These are phyloP conservation scores for Irpex sp. DNA, from an alignment of 1,284 basidiomycete genomes.

Conservation along the genomic window DNA sequence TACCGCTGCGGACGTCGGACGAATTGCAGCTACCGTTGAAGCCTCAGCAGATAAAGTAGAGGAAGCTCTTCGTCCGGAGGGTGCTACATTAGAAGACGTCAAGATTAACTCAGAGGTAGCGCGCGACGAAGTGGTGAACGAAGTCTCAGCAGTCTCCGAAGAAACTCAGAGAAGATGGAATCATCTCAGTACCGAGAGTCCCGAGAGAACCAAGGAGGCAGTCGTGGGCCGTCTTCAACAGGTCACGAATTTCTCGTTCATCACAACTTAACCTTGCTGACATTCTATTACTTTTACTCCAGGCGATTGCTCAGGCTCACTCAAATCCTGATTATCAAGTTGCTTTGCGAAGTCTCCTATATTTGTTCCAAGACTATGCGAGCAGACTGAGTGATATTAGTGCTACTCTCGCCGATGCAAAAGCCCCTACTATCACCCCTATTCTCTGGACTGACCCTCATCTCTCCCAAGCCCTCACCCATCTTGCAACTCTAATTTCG, in stretches of 20 bases:
- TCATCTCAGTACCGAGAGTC: slow-evolving; percentile 15
- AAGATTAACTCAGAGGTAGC: background rate
- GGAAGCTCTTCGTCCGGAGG: background rate
- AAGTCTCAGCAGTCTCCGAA: slow-evolving; percentile 10
- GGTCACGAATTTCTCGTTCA: slow-evolving; percentile 21
- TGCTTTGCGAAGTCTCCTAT: slow-evolving; percentile 35
- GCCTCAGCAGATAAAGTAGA: background rate
- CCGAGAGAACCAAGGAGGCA: slow-evolving; percentile 27
- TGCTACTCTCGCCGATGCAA: slow-evolving; percentile 16
- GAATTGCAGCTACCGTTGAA: background rate
- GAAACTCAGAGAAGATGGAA: slow-evolving; percentile 14
- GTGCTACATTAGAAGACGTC: background rate
- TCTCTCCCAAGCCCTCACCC: slow-evolving; percentile 25
- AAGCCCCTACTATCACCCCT: slow-evolving; percentile 18
- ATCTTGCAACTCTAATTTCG: slow-evolving; percentile 35
- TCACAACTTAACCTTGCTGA: background rate
- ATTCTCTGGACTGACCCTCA: slow-evolving; percentile 25
- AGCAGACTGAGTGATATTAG: slow-evolving; percentile 23
- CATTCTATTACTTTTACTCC: background rate
- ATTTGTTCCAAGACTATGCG: slow-evolving; percentile 37
- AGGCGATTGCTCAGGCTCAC: slow-evolving; percentile 37
- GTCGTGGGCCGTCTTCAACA: slow-evolving; percentile 33
- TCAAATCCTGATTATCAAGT: slow-evolving; percentile 30
- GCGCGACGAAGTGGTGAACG: slow-evolving; percentile 5
- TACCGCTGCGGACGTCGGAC: background rate